Conservation (phyloP, 768 basidiomycete species). For the Amanita thiersii region DNA sequence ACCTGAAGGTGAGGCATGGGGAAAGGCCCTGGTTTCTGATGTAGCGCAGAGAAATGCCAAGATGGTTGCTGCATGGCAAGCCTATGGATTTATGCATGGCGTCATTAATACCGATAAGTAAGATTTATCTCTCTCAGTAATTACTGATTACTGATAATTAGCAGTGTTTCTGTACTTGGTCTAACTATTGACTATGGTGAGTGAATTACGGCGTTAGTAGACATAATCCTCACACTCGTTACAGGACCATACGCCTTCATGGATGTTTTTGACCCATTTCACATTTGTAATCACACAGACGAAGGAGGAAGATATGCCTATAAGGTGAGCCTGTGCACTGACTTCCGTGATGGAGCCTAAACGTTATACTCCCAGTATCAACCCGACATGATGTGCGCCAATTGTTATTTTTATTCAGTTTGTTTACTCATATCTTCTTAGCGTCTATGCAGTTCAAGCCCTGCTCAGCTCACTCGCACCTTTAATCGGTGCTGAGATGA, state of each 20-base stretch:
- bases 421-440: slow-evolving; percentile 19
- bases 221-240: slow-evolving; percentile 3
- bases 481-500: slow-evolving; percentile 76
- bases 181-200: slow-evolving; percentile 72
- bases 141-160: slow-evolving; percentile 8
- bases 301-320: slow-evolving; percentile 73
- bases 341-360: slow-evolving; percentile 3
- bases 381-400: slow-evolving; percentile 69
- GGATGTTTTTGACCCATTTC: slow-evolving; percentile 80
- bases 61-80: slow-evolving; percentile 97
- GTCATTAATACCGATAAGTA: slow-evolving; percentile 98
- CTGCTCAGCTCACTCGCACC: slow-evolving; percentile 75
- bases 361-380: slow-evolving; percentile 39
- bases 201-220: slow-evolving; percentile 8
- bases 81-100: slow-evolving; percentile 89
- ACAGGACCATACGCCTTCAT: slow-evolving; percentile 89
- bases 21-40: slow-evolving; percentile 63
- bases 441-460: slow-evolving; percentile 72
- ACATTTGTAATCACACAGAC: slow-evolving; percentile 91
- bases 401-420: neutral
- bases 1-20: slow-evolving; percentile 56
- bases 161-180: slow-evolving; percentile 65
- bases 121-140: slow-evolving; percentile 11
- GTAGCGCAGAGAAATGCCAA: slow-evolving; percentile 76
- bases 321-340: slow-evolving; percentile 23